phyloP scores from a whole-genome alignment of 2,329 filamentous ascomycete genomes.

The Aspergillus hortae region DNA sequence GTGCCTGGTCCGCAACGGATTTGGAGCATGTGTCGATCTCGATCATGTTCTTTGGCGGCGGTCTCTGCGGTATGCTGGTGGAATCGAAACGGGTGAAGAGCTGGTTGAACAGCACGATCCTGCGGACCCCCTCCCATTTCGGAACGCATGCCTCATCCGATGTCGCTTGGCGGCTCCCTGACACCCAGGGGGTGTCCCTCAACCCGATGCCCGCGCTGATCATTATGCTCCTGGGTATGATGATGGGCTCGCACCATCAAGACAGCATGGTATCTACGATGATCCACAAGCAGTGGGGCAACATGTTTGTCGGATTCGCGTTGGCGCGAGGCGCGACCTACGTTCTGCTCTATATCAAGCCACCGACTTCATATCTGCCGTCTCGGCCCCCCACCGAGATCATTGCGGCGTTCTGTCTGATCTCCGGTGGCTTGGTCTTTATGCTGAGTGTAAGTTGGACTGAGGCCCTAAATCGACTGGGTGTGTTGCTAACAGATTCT shows the following conservation, averaged over 20 bases:
- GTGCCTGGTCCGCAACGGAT: conserved; percentile 71
- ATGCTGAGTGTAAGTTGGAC: conserved; percentile 74
- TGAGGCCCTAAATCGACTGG: background rate
- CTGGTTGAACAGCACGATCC: conserved; percentile 47
- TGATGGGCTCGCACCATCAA: conserved; percentile 95
- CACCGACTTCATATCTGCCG: conserved; percentile 74
- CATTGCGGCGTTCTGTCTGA: conserved; percentile 80
- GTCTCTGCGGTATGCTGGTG: conserved; percentile 80
- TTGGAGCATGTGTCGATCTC: conserved; percentile 92
- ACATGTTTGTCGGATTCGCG: conserved; percentile 75
- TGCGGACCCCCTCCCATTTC: conserved; percentile 36
- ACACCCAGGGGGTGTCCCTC: conserved; percentile 69
- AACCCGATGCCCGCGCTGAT: conserved; percentile 87
- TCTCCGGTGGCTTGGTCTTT: conserved; percentile 83
- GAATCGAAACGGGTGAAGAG: conserved; percentile 69
- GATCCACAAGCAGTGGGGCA: conserved; percentile 93
- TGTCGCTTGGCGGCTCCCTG: conserved; percentile 56
- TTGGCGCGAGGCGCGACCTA: conserved; percentile 78
- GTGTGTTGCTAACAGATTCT: conserved; percentile 14
- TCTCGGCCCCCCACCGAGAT: conserved; percentile 87
- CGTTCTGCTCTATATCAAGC: conserved; percentile 71
- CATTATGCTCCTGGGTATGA: conserved; percentile 81
- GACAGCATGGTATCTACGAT: conserved; percentile 78
- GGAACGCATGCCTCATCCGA: conserved; percentile 39
- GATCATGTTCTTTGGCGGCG: conserved; percentile 88